phyloP scores from a whole-genome alignment of 2,329 filamentous ascomycete genomes.

The Chaetomiaceae sp. region DNA sequence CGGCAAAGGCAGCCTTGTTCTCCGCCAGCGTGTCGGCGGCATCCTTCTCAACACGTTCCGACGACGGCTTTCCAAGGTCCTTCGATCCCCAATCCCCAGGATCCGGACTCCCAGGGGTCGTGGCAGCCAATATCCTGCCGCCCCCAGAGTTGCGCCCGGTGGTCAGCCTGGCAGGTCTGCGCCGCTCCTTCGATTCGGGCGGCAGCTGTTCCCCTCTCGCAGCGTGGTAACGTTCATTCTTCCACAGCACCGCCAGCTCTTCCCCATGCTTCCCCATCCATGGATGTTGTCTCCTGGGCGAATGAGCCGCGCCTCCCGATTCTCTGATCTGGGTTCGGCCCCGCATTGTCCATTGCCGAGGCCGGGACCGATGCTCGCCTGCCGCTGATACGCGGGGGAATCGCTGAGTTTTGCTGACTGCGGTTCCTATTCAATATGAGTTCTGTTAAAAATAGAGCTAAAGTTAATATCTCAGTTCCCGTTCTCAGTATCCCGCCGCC shows the following conservation, averaged over 20 bases:
- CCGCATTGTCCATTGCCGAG: slow-evolving; percentile 8
- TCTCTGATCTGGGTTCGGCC: slow-evolving; percentile 11
- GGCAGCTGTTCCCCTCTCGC: background rate
- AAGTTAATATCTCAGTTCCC: no score
- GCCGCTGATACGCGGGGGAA: no score
- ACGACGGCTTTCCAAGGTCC: no score
- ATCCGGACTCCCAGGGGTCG: slow-evolving; percentile 1
- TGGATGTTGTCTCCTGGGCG: no score
- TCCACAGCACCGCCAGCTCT: background rate
- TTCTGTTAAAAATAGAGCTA: no score
- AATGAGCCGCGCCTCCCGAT: slow-evolving; percentile 1
- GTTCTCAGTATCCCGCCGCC: no score
- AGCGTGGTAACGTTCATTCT: slow-evolving; percentile 7
- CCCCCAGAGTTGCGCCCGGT: slow-evolving; percentile 2
- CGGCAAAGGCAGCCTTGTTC: no score
- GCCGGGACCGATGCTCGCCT: background rate
- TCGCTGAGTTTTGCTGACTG: background rate
- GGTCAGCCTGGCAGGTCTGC: slow-evolving; percentile 5
- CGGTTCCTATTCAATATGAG: background rate
- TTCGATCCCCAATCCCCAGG: slow-evolving; percentile 6
- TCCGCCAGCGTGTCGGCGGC: no score
- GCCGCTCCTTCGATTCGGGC: slow-evolving; percentile 1
- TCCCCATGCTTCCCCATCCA: background rate
- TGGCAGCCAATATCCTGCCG: slow-evolving; percentile 16
- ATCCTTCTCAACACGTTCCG: no score